These are phyloP conservation scores for Laguncularia racemosa DNA, from an alignment of 345 rosid species.

Conservation along the genomic window DNA sequence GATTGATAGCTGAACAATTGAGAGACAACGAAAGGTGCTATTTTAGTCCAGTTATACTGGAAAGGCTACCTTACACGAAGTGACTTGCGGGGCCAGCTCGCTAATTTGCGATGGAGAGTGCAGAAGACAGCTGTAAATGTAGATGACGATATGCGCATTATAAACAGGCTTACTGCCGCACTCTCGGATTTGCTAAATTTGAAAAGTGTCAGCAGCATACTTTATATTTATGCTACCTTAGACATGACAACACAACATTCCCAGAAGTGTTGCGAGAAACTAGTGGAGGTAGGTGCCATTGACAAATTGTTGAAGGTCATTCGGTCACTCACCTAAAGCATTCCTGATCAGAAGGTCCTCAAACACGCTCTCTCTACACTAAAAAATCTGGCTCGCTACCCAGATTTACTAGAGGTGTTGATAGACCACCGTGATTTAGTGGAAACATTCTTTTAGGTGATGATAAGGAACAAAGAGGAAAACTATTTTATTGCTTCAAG, in stretches of 20 bases:
- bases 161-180: slow-evolving; percentile 72
- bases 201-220: no score
- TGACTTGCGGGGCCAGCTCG: slow-evolving; percentile 48
- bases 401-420: slow-evolving; percentile 53
- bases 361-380: no score
- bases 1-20: slow-evolving; percentile 40
- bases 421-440: slow-evolving; percentile 43
- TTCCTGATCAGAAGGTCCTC: no score
- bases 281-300: slow-evolving; percentile 83
- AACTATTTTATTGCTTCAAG: slow-evolving; percentile 67
- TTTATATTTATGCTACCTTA: slow-evolving; percentile 66
- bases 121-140: slow-evolving; percentile 65
- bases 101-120: slow-evolving; percentile 57
- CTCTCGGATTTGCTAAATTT: no score
- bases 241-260: slow-evolving; percentile 69
- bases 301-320: no score
- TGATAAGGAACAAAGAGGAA: slow-evolving; percentile 90
- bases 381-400: no score
- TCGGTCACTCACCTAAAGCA: slow-evolving; percentile 75
- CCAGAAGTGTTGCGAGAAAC: slow-evolving; percentile 75
- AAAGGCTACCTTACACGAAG: slow-evolving; percentile 61
- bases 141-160: slow-evolving; percentile 69
- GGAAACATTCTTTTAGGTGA: slow-evolving; percentile 56
- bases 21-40: slow-evolving; percentile 29
- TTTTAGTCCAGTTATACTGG: slow-evolving; percentile 7